Evolutionary conservation across 2,329 filamentous ascomycete species (phyloP).

Genomic region (Meredithiella fracta): DNA sequence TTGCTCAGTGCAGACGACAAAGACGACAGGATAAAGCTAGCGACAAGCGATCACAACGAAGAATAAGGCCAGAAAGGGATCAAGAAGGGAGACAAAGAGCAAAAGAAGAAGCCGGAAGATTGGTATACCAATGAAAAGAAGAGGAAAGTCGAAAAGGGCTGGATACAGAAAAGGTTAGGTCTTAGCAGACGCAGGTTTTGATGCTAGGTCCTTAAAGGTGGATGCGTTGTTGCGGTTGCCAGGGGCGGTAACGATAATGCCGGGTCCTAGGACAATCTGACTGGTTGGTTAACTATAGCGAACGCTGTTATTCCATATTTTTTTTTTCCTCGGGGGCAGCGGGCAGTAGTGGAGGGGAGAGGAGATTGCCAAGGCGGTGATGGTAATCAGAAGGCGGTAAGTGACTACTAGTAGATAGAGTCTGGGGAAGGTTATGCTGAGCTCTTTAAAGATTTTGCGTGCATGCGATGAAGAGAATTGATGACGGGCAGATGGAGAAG

Average conservation of each 20-base stretch:
- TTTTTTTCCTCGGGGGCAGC: too few relatives aligned
- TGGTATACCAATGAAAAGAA: background rate
- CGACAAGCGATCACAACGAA: background rate
- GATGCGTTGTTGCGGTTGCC: conserved; percentile 13
- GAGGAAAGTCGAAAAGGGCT: background rate
- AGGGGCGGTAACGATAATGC: conserved; percentile 12
- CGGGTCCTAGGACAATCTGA: background rate
- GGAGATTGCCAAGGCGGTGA: too few relatives aligned
- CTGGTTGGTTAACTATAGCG: background rate
- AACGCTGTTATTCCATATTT: conserved; percentile 7
- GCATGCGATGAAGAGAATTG: too few relatives aligned
- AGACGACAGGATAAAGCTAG: background rate
- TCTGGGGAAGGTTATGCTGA: too few relatives aligned
- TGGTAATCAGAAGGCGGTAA: too few relatives aligned
- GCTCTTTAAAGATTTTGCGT: too few relatives aligned
- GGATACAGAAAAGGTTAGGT: conserved; percentile 4
- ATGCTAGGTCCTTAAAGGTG: conserved; percentile 10
- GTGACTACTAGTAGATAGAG: too few relatives aligned
- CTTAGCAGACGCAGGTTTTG: conserved; percentile 10
- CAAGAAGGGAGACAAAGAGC: background rate
- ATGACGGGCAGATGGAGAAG: too few relatives aligned
- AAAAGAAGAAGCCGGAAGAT: too few relatives aligned
- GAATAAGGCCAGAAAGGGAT: background rate
- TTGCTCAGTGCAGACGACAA: background rate
- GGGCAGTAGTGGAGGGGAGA: too few relatives aligned